Conservation (phyloP, 2,329 filamentous ascomycete species). For the Orbilia blumenaviensis region DNA sequence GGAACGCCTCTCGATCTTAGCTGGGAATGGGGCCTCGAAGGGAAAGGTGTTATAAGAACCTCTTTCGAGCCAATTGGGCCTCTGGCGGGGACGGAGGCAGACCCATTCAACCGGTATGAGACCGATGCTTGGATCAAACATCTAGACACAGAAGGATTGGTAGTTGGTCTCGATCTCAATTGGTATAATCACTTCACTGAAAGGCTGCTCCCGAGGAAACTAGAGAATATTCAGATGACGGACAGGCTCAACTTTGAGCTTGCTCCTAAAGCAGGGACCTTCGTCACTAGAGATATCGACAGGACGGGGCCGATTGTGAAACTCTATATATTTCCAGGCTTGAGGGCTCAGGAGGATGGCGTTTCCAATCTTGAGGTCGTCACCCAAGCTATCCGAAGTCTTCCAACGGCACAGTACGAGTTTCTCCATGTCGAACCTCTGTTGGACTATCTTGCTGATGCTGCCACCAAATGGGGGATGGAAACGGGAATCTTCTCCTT, state of each 20-base stretch:
- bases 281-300: conserved; percentile 57
- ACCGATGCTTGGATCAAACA: conserved; percentile 55
- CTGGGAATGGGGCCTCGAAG: conserved; percentile 56
- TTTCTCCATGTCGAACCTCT: conserved; percentile 56
- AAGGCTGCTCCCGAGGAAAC: conserved; percentile 44
- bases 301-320: conserved; percentile 56
- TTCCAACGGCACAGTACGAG: conserved; percentile 54
- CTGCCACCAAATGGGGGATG: conserved; percentile 54
- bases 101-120: conserved; percentile 55
- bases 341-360: conserved; percentile 56
- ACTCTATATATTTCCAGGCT: conserved; percentile 56
- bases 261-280: conserved; percentile 56
- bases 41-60: conserved; percentile 55
- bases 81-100: conserved; percentile 54
- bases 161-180: conserved; percentile 56
- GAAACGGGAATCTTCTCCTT: conserved; percentile 57
- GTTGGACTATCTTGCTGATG: conserved; percentile 56
- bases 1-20: conserved; percentile 57
- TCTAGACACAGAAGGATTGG: conserved; percentile 53
- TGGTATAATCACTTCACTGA: conserved; percentile 56
- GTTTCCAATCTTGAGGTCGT: conserved; percentile 56
- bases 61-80: conserved; percentile 57
- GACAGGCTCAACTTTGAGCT: conserved; percentile 56
- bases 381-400: conserved; percentile 54
- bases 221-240: conserved; percentile 38